phyloP scores from a whole-genome alignment of 148 eudicot species.

The Rhododendron mucronatum region DNA sequence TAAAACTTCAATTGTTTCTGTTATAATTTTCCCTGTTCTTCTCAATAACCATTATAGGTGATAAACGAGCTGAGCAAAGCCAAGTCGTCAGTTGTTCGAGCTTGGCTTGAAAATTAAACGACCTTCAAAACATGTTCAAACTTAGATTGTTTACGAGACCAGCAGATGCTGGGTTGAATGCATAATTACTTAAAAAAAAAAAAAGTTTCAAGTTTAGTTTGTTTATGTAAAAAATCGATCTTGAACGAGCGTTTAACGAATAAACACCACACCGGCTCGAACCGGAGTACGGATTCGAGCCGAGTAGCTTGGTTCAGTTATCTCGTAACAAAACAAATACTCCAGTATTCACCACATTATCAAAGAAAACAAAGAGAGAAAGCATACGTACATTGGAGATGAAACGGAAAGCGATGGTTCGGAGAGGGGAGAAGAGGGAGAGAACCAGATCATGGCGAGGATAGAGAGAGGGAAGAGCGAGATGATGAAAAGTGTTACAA shows the following conservation, averaged over 20 bases:
- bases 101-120: not conserved
- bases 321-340: too few relatives aligned
- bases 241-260: too few relatives aligned
- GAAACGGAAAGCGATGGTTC: conserved; percentile 27
- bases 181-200: not conserved
- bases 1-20: not conserved
- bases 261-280: not conserved
- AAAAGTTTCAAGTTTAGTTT: not conserved
- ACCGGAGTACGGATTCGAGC: too few relatives aligned
- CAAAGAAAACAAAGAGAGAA: not conserved
- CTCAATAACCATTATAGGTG: not conserved
- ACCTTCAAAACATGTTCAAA: not conserved
- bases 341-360: not conserved
- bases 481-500: conserved; percentile 7
- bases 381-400: conserved; percentile 16
- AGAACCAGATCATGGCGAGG: conserved; percentile 38
- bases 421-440: conserved; percentile 57
- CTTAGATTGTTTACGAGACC: not conserved
- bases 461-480: conserved; percentile 32
- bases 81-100: not conserved
- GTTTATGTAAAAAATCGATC: not conserved
- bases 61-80: not conserved
- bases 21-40: not conserved
- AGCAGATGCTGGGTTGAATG: not conserved
- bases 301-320: not conserved